These are phyloP conservation scores for Rubia yunnanensis DNA, from an alignment of 257 asterid genomes.

Conservation along the genomic window DNA sequence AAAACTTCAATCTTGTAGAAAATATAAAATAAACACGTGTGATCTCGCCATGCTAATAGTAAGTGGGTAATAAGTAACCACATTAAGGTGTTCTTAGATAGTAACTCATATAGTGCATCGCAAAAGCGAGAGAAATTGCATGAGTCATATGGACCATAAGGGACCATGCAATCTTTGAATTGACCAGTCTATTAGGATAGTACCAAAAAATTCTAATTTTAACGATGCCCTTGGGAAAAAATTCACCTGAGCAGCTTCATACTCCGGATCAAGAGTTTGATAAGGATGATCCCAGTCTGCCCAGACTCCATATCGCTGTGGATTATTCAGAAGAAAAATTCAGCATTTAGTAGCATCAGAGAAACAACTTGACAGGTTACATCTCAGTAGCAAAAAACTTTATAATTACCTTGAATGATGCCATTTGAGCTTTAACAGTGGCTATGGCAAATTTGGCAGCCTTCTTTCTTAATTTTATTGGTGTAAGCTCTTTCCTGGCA, in stretches of 20 bases:
- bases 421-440: conserved; percentile 90
- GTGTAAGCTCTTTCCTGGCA: conserved; percentile 91
- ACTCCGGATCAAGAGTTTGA: conserved; percentile 97
- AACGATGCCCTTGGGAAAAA: neutral
- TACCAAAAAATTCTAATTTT: neutral
- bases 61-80: neutral
- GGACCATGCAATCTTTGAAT: neutral
- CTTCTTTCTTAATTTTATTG: conserved; percentile 75
- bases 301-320: conserved; percentile 91
- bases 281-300: conserved; percentile 96
- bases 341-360: conserved; percentile 8
- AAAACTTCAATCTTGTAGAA: conserved; percentile 81
- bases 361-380: conserved; percentile 3
- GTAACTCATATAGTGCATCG: neutral
- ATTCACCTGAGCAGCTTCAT: conserved; percentile 95
- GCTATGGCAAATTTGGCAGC: conserved; percentile 92
- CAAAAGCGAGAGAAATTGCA: neutral
- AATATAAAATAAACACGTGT: conserved; percentile 10
- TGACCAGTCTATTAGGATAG: neutral
- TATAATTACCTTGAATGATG: conserved; percentile 75
- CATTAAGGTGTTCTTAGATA: neutral
- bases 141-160: neutral
- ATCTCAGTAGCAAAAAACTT: conserved; percentile 14
- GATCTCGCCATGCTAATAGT: neutral
- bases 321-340: conserved; percentile 13